Evolutionary conservation across 495 filamentous ascomycete species (phyloP), one percentile per base, ranked within the genome.

Genomic region (Hypoxylon perforatum): DNA sequence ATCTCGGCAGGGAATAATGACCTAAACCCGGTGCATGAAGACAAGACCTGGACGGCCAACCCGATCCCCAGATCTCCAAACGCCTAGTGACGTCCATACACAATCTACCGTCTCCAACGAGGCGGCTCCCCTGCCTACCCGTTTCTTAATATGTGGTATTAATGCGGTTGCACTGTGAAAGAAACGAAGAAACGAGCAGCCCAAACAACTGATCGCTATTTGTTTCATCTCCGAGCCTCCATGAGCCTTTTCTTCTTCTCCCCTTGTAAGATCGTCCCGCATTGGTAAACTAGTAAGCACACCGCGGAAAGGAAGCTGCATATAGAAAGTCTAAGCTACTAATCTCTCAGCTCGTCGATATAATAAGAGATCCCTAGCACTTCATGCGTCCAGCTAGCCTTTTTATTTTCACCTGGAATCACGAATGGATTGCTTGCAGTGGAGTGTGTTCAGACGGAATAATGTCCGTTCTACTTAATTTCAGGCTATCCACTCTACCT

Each of bases 61-160:
- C 60, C 45, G 45, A 47, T 61, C 66, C 55, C 65, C 65, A 39
- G 65, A 64, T 69, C 55, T 63, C 49, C 65, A 68, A n/a, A 63
- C 48, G 22, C 49, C 50, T 42, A 28, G 19, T 8, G 5, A 55
- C 14, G 25, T 30, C 39, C 25, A 5, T 54, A 54, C 35, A 11
- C 19, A 38, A 5, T 35, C 33, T 41, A 41, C 38, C 38, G 12
- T 41, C 15, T 9, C 7, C 15, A 15, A 15, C 14, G 38, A 15
- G 9, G 9, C 38, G 14, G 38, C 17, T 41, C 15, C 49, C 28
- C 28, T 52, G 15, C 49, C 17, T 23, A 33, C 18, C 18, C 49
- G 8, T 52, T n/a, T 30, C 33, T 52, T 52, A 52, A 38, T 39
- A 52, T 30, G 17, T 30, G 12, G 9, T 18, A 18, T 39, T 14